Evolutionary conservation across 2,329 filamentous ascomycete species (phyloP), one percentile per base, ranked within the genome.

Genomic region (Penicillium sp.): DNA sequence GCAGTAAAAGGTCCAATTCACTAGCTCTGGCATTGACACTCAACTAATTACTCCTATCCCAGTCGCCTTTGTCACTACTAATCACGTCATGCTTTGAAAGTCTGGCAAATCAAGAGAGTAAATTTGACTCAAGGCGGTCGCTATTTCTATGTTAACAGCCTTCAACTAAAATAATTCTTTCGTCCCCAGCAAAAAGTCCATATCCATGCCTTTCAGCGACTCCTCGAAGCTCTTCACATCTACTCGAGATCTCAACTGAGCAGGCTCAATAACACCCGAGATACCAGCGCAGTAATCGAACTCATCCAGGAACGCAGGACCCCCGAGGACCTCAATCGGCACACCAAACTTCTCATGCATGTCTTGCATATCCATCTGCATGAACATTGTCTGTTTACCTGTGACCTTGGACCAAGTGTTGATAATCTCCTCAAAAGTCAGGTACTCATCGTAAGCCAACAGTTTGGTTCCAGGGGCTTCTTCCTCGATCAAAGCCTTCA

Each of bases 391-490:
- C n/a, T 72, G 56, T 24, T 76, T 71, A 0, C 77, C 77, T 0
- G 74, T 76, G 7, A 70, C 69, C 33, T 58, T 68, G 2, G 65
- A 65, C 75, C 78, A 82, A 0, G 65, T 48, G 0, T 74, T 67
- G 1, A 74, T 54, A 1, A 70, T 61, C 35, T 81, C 69, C 0
- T 56, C 60, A 0, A 78, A 53, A 0, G 65, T 73, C 9, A 78
- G 48, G 47, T 74, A 70, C 47, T 70, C 74, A 48, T 81, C 75
- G 54, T 79, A 81, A 1, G 79, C 81, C 1, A 81, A 62, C 1
- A 83, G 65, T 27, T 76, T 80, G 1, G 68, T 76, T 0, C 75
- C 73, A 0, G 74, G 58, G 0, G 63, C 64, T 50, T 80, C 76
- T 22, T 75, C 67, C 43, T 66, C 63, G 33, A 82, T 43, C 24